A percentile compares a stretch with the other conserved stretches of the same genome.
These are phyloP conservation scores for Chenopodium suecicum DNA, from an alignment of 148 eudicot genomes.

Conservation along the genomic window DNA sequence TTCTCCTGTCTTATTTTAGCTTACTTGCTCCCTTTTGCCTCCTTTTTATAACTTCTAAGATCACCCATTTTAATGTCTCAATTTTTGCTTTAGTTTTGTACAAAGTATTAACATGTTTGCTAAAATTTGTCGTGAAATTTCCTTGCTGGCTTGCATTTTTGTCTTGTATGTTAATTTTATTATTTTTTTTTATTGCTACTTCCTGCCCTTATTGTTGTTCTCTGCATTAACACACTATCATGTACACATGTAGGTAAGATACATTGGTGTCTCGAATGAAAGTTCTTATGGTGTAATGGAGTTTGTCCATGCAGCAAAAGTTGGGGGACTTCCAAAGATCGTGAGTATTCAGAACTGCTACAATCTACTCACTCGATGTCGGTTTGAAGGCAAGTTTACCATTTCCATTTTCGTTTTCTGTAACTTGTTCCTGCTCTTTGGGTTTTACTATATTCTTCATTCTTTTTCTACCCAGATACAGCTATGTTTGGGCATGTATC, in stretches of 20 bases:
- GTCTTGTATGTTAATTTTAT: neutral
- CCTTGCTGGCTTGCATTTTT: neutral
- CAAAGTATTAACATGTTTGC: neutral
- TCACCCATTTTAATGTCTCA: neutral
- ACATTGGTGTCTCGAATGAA: conserved; percentile 98
- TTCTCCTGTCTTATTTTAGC: neutral
- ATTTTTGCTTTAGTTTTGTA: neutral
- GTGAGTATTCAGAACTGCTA: conserved; percentile 91
- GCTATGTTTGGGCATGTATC: neutral
- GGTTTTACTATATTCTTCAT: neutral
- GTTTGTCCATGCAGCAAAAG: conserved; percentile 91
- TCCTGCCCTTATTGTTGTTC: neutral
- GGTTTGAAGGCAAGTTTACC: conserved; percentile 64
- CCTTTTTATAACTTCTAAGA: neutral
- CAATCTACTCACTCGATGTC: conserved; percentile 74
- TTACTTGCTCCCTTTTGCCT: neutral
- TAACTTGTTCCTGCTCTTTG: neutral
- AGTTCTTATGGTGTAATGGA: conserved; percentile 98
- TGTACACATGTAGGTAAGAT: conserved; percentile 59
- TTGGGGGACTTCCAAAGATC: conserved; percentile 82
- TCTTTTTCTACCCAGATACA: neutral
- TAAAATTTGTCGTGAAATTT: no score
- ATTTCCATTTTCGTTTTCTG: conserved; percentile 1
- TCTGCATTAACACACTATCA: conserved; percentile 5
- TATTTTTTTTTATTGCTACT: neutral